These are phyloP conservation scores for Botrytis cinerea DNA, from an alignment of 2,329 filamentous ascomycete genomes.

Conservation along the genomic window DNA sequence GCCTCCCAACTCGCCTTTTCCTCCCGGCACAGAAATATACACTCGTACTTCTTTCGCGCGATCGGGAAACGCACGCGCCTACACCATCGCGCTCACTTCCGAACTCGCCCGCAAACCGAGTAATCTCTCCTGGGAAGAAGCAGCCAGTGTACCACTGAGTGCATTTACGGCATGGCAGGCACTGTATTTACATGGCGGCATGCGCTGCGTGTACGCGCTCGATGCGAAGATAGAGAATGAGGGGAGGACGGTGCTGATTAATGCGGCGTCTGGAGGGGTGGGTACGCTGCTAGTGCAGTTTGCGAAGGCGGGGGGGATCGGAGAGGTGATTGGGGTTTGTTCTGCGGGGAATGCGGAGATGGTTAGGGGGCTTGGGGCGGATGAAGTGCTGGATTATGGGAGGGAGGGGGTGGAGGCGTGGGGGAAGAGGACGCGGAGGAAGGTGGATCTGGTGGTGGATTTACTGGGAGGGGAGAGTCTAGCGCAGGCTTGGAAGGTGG, in stretches of 20 bases:
- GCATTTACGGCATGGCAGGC: slow-evolving; percentile 23
- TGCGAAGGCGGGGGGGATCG: slow-evolving; percentile 4
- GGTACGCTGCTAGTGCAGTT: slow-evolving; percentile 4
- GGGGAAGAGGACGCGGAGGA: background rate
- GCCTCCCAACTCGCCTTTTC: background rate
- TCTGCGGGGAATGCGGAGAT: background rate
- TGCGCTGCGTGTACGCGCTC: background rate
- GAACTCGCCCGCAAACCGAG: background rate
- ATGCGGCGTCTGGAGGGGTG: slow-evolving; percentile 14
- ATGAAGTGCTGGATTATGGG: slow-evolving; percentile 14
- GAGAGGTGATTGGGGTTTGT: slow-evolving; percentile 7
- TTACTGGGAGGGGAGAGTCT: background rate
- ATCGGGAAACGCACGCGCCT: slow-evolving; percentile 14
- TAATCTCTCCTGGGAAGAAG: slow-evolving; percentile 11
- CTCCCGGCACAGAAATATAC: background rate
- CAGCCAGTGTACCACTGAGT: slow-evolving; percentile 10
- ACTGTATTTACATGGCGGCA: slow-evolving; percentile 4
- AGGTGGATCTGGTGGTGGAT: slow-evolving; percentile 20
- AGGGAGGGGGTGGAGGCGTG: background rate
- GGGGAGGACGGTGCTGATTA: background rate
- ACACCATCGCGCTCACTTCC: background rate
- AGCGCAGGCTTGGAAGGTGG: background rate
- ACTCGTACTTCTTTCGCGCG: background rate
- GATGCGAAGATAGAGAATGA: background rate
- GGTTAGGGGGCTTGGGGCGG: background rate